phyloP scores from a whole-genome alignment of 257 asterid species.

The Hygrophila difformis region DNA sequence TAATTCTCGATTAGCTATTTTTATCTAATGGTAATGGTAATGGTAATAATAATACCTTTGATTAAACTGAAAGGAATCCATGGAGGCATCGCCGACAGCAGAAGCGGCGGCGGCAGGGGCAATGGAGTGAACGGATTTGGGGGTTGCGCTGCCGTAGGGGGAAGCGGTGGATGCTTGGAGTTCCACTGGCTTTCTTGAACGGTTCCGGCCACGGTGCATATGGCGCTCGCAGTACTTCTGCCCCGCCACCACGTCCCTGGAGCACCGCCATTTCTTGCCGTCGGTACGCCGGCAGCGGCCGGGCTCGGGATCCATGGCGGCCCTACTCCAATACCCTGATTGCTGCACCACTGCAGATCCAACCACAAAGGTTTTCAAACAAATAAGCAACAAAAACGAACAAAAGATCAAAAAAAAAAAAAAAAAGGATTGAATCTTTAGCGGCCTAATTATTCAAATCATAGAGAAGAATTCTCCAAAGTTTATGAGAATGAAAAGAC shows the following conservation, averaged over 20 bases:
- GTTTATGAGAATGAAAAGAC: constrained; percentile 5
- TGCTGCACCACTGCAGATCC: constrained; percentile 53
- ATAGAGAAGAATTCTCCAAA: no score
- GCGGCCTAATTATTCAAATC: no score
- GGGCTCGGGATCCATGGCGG: constrained; percentile 93
- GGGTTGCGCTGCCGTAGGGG: constrained; percentile 22
- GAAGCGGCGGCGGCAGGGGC: constrained; percentile 9
- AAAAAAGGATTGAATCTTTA: no score
- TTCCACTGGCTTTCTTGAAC: constrained; percentile 99
- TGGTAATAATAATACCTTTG: constrained; percentile 63
- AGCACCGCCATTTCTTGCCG: constrained; percentile 97
- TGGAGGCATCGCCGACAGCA: constrained; percentile 29
- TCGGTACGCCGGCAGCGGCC: constrained; percentile 95
- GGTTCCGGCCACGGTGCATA: constrained; percentile 86
- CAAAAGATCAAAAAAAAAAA: no score
- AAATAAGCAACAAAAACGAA: no score
- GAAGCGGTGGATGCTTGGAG: constrained; percentile 40
- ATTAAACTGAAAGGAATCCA: constrained; percentile 50
- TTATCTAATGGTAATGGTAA: no score
- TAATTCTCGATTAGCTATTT: no score
- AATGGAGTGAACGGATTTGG: constrained; percentile 12
- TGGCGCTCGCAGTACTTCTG: constrained; percentile 95
- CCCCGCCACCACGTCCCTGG: constrained; percentile 80
- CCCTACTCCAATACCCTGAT: constrained; percentile 74
- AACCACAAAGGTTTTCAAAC: no score